phyloP scores from a whole-genome alignment of 2,329 filamentous ascomycete species.

The Aschersonia sp. region DNA sequence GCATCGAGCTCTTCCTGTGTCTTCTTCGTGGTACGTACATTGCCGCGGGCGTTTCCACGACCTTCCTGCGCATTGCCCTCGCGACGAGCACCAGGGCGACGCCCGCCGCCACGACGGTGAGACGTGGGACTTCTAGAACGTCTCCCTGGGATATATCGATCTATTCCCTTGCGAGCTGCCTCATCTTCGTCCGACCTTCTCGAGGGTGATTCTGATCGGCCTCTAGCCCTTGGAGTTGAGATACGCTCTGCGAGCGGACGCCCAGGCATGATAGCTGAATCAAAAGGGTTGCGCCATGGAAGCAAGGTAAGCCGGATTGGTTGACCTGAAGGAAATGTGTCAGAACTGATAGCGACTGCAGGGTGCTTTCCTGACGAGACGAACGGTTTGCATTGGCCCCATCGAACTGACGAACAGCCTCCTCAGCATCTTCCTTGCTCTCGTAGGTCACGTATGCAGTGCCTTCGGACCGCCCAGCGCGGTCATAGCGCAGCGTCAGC shows the following conservation, averaged over 20 bases:
- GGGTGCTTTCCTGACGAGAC: background rate
- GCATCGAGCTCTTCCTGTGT: constrained; percentile 85
- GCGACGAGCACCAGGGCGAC: constrained; percentile 33
- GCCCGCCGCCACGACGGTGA: constrained; percentile 33
- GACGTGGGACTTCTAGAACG: constrained; percentile 45
- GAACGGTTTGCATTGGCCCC: constrained; percentile 76
- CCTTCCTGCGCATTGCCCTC: constrained; percentile 21
- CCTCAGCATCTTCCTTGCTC: constrained; percentile 51
- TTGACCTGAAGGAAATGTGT: constrained; percentile 39
- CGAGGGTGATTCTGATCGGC: constrained; percentile 45
- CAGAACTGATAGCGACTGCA: background rate
- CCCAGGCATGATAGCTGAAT: constrained; percentile 37
- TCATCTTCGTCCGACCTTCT: constrained; percentile 36
- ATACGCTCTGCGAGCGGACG: constrained; percentile 47
- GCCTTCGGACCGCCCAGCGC: constrained; percentile 76
- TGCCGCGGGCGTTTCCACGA: constrained; percentile 18
- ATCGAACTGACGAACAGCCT: constrained; percentile 68
- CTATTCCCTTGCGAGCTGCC: constrained; percentile 52
- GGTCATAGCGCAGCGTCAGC: constrained; percentile 67
- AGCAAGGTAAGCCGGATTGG: constrained; percentile 63
- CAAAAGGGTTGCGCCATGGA: constrained; percentile 42
- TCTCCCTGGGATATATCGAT: constrained; percentile 61
- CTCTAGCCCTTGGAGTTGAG: constrained; percentile 38
- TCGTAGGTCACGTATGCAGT: constrained; percentile 74
- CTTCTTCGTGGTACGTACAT: constrained; percentile 52